Conservation (phyloP, 1,139 yeast genomes). For the Yamadazyma kanchanaburiensis region DNA sequence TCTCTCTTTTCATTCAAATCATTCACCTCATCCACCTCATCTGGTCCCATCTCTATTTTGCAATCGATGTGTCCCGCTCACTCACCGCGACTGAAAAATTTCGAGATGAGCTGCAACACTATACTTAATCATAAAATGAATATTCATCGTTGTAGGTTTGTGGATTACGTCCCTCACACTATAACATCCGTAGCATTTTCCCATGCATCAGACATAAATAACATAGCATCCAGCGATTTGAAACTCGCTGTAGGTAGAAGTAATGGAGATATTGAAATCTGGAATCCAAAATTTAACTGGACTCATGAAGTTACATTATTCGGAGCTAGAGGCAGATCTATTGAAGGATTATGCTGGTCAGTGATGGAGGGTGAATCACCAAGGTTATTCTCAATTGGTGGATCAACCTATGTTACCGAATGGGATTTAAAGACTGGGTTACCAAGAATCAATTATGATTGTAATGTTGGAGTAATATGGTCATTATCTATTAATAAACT, state of each 20-base stretch:
- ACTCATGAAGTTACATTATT: conserved; percentile 57
- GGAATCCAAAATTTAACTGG: conserved; percentile 80
- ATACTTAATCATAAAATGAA: conserved; percentile 41
- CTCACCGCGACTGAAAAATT: conserved; percentile 9
- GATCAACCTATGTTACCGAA: conserved; percentile 86
- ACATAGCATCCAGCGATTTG: conserved; percentile 55
- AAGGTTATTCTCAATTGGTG: conserved; percentile 89
- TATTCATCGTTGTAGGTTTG: conserved; percentile 89
- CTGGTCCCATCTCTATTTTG: conserved; percentile 1
- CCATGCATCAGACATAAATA: conserved; percentile 46
- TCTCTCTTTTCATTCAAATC: no score
- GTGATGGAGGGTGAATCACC: conserved; percentile 46
- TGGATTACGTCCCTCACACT: conserved; percentile 83
- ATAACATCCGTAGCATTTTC: conserved; percentile 84
- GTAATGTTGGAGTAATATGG: conserved; percentile 95
- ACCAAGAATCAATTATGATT: conserved; percentile 76
- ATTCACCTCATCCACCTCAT: no score
- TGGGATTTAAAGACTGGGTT: conserved; percentile 81
- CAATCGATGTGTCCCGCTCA: conserved; percentile 3
- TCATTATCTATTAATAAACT: conserved; percentile 66
- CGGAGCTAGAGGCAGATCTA: conserved; percentile 80
- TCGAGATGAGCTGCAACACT: conserved; percentile 12
- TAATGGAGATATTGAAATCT: conserved; percentile 93
- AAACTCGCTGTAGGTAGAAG: conserved; percentile 90
- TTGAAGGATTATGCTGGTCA: conserved; percentile 89